Evolutionary conservation across 495 filamentous ascomycete genomes (phyloP).

Genomic region (Daldinia caldariorum): DNA sequence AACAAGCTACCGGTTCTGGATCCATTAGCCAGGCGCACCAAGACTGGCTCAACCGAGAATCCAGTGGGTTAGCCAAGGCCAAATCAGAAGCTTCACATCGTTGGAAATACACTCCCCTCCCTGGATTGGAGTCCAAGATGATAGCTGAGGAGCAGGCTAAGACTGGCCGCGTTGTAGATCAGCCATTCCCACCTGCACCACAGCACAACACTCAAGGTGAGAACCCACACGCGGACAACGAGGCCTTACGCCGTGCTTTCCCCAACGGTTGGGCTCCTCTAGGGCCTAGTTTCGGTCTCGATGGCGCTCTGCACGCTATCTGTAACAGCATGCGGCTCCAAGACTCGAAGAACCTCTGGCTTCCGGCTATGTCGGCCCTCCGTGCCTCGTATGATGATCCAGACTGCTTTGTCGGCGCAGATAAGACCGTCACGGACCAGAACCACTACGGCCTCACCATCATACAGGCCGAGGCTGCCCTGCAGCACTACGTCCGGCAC

Average conservation of each 20-base stretch:
- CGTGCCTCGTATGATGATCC: background rate
- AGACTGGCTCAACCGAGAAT: background rate
- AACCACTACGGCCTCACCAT: background rate
- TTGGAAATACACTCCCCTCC: background rate
- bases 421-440: background rate
- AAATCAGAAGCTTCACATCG: background rate
- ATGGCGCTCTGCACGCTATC: background rate
- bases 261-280: background rate
- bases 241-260: background rate
- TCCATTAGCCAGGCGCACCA: background rate
- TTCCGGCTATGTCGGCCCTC: background rate
- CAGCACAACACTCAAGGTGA: background rate
- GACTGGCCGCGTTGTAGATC: background rate
- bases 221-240: background rate
- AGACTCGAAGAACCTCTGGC: background rate
- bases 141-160: background rate
- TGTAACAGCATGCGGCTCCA: background rate
- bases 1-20: background rate
- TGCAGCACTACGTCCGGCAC: background rate
- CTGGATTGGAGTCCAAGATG: background rate
- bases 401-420: background rate
- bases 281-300: background rate
- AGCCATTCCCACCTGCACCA: background rate
- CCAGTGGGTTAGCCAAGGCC: background rate
- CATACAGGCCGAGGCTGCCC: background rate